These are phyloP conservation scores for Fraxinus angustifolia DNA, from an alignment of 305 asterid species.

Conservation along the genomic window DNA sequence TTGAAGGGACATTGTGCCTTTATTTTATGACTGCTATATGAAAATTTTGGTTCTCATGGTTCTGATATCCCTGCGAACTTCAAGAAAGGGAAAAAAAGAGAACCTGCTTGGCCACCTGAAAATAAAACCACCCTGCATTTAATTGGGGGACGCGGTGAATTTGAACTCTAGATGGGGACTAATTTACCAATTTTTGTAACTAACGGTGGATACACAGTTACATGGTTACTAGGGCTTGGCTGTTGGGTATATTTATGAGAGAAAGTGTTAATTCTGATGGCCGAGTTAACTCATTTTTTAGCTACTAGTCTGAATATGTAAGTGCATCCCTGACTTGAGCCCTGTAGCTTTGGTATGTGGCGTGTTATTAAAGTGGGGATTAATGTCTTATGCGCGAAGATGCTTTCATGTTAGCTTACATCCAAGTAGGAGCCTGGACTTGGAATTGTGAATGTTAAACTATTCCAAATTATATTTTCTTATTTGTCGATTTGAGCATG, in stretches of 20 bases:
- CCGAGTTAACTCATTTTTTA: background rate
- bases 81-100: background rate
- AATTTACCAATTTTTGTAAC: background rate
- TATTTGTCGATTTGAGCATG: background rate
- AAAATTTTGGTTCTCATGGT: background rate
- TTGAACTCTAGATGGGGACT: background rate
- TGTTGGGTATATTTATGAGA: conserved; percentile 4
- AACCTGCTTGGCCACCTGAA: background rate
- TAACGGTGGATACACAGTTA: background rate
- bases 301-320: background rate
- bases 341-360: background rate
- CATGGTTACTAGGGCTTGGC: background rate
- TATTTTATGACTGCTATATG: background rate
- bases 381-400: background rate
- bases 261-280: background rate
- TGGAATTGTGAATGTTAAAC: background rate
- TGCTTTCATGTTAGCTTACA: background rate
- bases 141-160: background rate
- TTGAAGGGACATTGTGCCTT: background rate
- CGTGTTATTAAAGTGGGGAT: background rate
- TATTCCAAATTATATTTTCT: background rate
- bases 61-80: background rate
- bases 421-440: background rate
- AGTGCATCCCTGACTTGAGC: background rate
- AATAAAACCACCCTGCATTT: background rate